Evolutionary conservation across 768 basidiomycete species (phyloP), one percentile per base, ranked within the genome.

Genomic region (Sporobolomyces phaffii): DNA sequence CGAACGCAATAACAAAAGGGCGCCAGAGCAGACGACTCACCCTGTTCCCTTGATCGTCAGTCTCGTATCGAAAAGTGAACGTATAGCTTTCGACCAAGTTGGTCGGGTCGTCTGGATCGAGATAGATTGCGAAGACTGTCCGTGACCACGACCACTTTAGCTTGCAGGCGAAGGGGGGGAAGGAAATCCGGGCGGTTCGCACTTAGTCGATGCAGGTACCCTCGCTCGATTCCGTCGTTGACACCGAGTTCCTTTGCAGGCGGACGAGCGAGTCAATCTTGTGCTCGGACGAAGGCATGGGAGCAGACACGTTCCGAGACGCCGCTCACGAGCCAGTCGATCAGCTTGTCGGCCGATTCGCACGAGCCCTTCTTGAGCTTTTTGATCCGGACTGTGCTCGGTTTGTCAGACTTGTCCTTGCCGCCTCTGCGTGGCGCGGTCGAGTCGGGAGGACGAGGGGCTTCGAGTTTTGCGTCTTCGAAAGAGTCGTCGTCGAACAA

Each of bases 201-300:
- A 91, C 91, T 64, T 90, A 90, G 73, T 87, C 89, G 52, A 84
- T 85, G 62, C 50, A 93, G 83, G 77, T 90, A 93, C 70, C 85
- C 86, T 74, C 87, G 90, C 74, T 89, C 83, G 38, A 93, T 78
- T 0, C 91, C 91, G 65, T 92, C 87, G 69, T 89, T 90, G 47
- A 91, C 89, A 0, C 91, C 91, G 63, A 84, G 80, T 78, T 93
- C 90, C 90, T 91, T 59, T 28, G 40, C 4, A 26, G n/a, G 17
- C 36, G 3, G 36, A 40, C 10, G 40, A 18, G 18, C 18, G 17
- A 22, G 6, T 5, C 17, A 6, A 33, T 38, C 38, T 38, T 17
- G 38, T 9, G 38, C 11, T 8, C n/a, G 26, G 48, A 26, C 5
- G 8, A 22, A 7, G 18, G 15, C 68, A 41, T 59, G 22, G 36